Conservation (phyloP, 805 yeast species). For the Cyberlindnera mycetangii region DNA sequence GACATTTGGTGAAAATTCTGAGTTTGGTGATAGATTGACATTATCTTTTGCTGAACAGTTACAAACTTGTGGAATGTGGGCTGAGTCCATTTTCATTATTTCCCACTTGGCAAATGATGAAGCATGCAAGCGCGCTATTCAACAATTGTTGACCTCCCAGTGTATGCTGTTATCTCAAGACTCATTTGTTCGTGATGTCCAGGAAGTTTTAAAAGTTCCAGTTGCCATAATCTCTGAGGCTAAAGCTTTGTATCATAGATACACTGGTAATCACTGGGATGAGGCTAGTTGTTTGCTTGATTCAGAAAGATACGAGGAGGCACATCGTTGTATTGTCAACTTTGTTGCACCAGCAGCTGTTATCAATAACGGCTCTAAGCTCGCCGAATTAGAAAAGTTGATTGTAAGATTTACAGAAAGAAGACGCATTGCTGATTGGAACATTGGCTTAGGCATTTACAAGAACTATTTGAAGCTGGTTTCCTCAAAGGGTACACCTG, state of each 20-base stretch:
- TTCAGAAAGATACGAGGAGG: conserved; percentile 59
- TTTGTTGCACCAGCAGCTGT: conserved; percentile 74
- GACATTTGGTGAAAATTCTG: conserved; percentile 22
- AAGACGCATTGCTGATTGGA: conserved; percentile 47
- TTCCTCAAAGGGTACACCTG: conserved; percentile 19
- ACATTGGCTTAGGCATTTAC: conserved; percentile 57
- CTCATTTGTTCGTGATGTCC: conserved; percentile 34
- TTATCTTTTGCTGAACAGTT: conserved; percentile 50
- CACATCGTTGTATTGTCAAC: conserved; percentile 54
- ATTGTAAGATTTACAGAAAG: conserved; percentile 42
- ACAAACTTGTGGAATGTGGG: conserved; percentile 43
- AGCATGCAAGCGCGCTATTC: conserved; percentile 40
- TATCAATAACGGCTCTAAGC: conserved; percentile 39
- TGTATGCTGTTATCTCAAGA: conserved; percentile 21
- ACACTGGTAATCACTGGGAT: conserved; percentile 47
- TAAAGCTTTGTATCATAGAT: conserved; percentile 53
- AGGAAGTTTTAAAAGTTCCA: conserved; percentile 46
- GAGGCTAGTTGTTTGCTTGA: conserved; percentile 60
- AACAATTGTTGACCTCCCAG: conserved; percentile 27
- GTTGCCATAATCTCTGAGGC: conserved; percentile 48
- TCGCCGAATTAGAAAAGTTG: conserved; percentile 34
- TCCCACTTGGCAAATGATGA: conserved; percentile 52
- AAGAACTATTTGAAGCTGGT: conserved; percentile 43
- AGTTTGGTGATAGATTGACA: conserved; percentile 37
- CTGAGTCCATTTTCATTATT: conserved; percentile 61